Conservation (phyloP, 139 green algal genomes). For the Zygnema cylindricum region DNA sequence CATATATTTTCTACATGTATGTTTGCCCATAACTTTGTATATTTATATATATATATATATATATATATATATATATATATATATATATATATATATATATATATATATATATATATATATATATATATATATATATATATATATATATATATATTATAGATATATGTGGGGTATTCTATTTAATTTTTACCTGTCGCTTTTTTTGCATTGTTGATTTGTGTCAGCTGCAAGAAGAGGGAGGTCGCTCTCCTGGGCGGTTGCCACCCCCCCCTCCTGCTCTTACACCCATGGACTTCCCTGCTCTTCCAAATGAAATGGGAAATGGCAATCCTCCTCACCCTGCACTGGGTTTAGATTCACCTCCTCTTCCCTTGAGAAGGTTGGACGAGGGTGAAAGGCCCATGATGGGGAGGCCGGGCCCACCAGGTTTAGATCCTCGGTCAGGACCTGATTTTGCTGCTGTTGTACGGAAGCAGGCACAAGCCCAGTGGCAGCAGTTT, state of each 20-base stretch:
- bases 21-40: too few relatives aligned
- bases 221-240: conserved; percentile 39
- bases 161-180: too few relatives aligned
- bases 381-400: conserved; percentile 13
- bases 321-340: not conserved
- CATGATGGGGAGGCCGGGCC: not conserved
- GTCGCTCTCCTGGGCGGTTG: not conserved
- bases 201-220: not conserved
- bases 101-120: too few relatives aligned
- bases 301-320: conserved; percentile 35
- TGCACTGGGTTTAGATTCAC: conserved; percentile 26
- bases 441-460: conserved; percentile 41
- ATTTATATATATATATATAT: too few relatives aligned
- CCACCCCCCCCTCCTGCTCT: conserved; percentile 16
- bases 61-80: too few relatives aligned
- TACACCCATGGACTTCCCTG: conserved; percentile 44
- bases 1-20: too few relatives aligned
- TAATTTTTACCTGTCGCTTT: not conserved
- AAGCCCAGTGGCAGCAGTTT: not conserved
- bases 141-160: too few relatives aligned
- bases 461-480: conserved; percentile 32
- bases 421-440: conserved; percentile 3
- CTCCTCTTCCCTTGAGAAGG: not conserved
- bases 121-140: too few relatives aligned
- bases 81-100: too few relatives aligned